phyloP scores from a whole-genome alignment of 2,329 filamentous ascomycete genomes.

The Sporothrix sp. region DNA sequence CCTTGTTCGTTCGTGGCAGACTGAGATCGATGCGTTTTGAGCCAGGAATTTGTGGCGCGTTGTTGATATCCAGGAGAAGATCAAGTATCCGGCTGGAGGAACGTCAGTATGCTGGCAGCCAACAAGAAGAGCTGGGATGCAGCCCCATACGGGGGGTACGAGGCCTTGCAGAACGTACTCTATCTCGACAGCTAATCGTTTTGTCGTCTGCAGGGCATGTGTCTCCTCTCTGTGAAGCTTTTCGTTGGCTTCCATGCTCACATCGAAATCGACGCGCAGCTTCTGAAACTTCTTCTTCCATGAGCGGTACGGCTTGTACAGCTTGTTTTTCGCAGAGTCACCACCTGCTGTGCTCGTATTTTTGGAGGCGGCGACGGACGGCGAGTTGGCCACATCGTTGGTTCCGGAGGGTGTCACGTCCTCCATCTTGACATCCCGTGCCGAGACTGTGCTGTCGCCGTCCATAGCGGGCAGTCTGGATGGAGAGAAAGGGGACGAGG shows the following conservation, averaged over 20 bases:
- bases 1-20: slow-evolving; percentile 32
- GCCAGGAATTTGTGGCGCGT: slow-evolving; percentile 64
- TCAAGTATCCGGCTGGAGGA: slow-evolving; percentile 69
- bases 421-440: slow-evolving; percentile 33
- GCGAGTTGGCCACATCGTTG: neutral
- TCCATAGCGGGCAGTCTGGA: slow-evolving; percentile 21
- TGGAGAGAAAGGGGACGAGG: neutral
- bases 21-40: slow-evolving; percentile 66
- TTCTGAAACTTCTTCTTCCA: slow-evolving; percentile 94
- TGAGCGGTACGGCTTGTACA: slow-evolving; percentile 51
- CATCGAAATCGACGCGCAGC: slow-evolving; percentile 71
- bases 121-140: neutral
- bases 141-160: too few relatives aligned
- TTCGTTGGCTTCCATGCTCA: slow-evolving; percentile 71
- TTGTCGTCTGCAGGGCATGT: slow-evolving; percentile 69
- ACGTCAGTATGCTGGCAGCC: slow-evolving; percentile 15
- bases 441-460: slow-evolving; percentile 20
- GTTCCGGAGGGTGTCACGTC: slow-evolving; percentile 21
- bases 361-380: neutral
- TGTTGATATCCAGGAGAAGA: slow-evolving; percentile 81
- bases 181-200: slow-evolving; percentile 79
- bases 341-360: slow-evolving; percentile 27
- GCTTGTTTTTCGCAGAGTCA: slow-evolving; percentile 30
- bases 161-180: too few relatives aligned
- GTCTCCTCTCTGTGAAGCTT: slow-evolving; percentile 72